phyloP scores from a whole-genome alignment of 148 eudicot species.

The Rheum nobile region DNA sequence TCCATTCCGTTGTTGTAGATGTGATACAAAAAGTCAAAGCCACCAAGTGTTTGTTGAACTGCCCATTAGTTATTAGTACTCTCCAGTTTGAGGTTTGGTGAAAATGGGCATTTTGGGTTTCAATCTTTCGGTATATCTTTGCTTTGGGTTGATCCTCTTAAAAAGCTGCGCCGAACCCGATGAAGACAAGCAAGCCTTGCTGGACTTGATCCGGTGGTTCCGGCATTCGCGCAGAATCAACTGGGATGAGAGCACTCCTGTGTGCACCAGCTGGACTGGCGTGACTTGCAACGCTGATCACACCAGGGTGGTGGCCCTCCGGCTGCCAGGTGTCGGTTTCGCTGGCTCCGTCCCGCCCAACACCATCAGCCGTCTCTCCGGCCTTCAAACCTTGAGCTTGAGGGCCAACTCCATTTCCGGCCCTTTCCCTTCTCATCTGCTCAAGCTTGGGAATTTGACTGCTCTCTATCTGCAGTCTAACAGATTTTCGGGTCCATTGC shows the following conservation, averaged over 20 bases:
- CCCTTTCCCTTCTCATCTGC: slow-evolving; percentile 17
- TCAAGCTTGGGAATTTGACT: slow-evolving; percentile 10
- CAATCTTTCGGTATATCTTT: neutral
- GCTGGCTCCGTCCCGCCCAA: slow-evolving; percentile 32
- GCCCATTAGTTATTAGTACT: too few species aligned
- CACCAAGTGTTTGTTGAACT: too few species aligned
- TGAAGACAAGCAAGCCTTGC: slow-evolving; percentile 49
- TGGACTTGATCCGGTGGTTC: slow-evolving; percentile 27
- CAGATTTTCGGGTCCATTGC: slow-evolving; percentile 21
- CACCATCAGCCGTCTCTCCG: slow-evolving; percentile 40
- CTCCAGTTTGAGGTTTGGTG: too few species aligned
- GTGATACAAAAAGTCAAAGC: too few species aligned
- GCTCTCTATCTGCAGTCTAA: slow-evolving; percentile 22
- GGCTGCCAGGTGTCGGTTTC: slow-evolving; percentile 44
- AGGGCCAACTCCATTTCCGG: slow-evolving; percentile 19
- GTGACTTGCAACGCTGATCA: slow-evolving; percentile 43
- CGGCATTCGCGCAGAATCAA: slow-evolving; percentile 27
- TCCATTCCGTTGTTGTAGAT: too few species aligned
- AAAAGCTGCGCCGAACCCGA: slow-evolving; percentile 13
- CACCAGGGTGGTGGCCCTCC: slow-evolving; percentile 29
- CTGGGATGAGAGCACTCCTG: slow-evolving; percentile 37
- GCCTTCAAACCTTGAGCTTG: slow-evolving; percentile 31
- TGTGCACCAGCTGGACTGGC: slow-evolving; percentile 46
- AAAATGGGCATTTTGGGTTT: too few species aligned
- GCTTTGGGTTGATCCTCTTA: neutral